Evolutionary conservation across 208 protist species (phyloP), one percentile per base, ranked within the genome.

Genomic region (Trypanosoma congolense): DNA sequence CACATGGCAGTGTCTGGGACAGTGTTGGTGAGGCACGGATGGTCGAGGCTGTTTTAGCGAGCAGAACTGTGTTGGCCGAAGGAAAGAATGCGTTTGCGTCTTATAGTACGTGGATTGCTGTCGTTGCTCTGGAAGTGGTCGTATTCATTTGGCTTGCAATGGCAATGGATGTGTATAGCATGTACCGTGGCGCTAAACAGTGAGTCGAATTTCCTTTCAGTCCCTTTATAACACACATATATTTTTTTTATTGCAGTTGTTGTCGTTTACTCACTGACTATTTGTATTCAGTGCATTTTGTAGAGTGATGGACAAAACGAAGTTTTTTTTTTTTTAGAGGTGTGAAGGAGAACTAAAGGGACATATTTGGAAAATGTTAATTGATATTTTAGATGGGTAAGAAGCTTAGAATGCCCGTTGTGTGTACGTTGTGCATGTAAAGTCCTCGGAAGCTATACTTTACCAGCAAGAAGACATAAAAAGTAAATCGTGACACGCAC

Each of bases 111-210:
- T 87, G 79, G 79, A 38, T 54, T 0, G 70, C 77, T 8, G 57
- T 87, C 47, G 72, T 91, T 29, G 24, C 59, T 9, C 43, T 87
- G 51, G 67, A 91, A 60, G 71, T 87, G 33, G 22, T 87, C 12
- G 40, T 64, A 26, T 75, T 87, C 65, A 28, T 91, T 19, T 87
- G 79, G 83, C 43, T 74, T 19, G 65, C 73, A 45, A 86, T 76
- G 80, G 68, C 75, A 8, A 53, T 70, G 18, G 75, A 83, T 28
- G 60, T 84, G 48, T 90, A 83, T 66, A 41, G 30, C 16, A 33
- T 50, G 18, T 68, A 60, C 40, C 29, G 57, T 25, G 19, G 26
- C 18, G 63, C 42, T 12, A 64, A 49, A n/a, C 43, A 43, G n/a
- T n/a, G n/a, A n/a, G n/a, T n/a, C n/a, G n/a, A n/a, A n/a, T n/a